Conservation (phyloP, 2,329 filamentous ascomycete species). For the Colletotrichum cordylinicola region DNA sequence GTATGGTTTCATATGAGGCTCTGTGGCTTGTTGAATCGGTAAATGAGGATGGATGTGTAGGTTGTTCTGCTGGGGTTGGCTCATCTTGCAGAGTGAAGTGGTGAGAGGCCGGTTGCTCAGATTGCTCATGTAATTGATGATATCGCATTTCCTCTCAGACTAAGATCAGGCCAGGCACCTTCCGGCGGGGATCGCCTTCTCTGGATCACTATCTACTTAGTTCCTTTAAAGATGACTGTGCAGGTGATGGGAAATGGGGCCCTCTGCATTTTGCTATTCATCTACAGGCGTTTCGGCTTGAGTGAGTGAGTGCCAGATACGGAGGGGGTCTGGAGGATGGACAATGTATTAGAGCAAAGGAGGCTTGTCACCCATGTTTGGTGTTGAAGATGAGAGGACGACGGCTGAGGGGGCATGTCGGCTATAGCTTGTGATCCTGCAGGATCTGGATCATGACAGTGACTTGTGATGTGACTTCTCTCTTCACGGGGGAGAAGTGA, state of each 20-base stretch:
- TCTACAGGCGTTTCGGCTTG: not conserved
- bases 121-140: not conserved
- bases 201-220: fast-evolving
- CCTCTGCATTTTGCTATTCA: too few relatives aligned
- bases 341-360: fast-evolving
- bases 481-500: not conserved
- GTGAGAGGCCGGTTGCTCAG: not conserved
- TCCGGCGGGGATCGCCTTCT: not conserved
- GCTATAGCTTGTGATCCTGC: not conserved
- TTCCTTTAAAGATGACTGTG: fast-evolving
- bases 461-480: not conserved
- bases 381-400: not conserved
- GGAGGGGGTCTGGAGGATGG: not conserved
- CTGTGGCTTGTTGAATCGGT: not conserved
- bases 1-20: not conserved
- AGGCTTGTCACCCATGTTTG: not conserved
- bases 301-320: not conserved
- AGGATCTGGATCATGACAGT: fast-evolving
- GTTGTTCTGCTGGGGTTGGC: not conserved
- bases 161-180: fast-evolving
- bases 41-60: not conserved
- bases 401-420: not conserved
- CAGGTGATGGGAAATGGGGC: too few relatives aligned
- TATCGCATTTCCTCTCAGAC: not conserved
- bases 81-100: fast-evolving